These are phyloP conservation scores for Avena atlantica DNA, from an alignment of 176 grass and related monocot genomes.

Conservation along the genomic window DNA sequence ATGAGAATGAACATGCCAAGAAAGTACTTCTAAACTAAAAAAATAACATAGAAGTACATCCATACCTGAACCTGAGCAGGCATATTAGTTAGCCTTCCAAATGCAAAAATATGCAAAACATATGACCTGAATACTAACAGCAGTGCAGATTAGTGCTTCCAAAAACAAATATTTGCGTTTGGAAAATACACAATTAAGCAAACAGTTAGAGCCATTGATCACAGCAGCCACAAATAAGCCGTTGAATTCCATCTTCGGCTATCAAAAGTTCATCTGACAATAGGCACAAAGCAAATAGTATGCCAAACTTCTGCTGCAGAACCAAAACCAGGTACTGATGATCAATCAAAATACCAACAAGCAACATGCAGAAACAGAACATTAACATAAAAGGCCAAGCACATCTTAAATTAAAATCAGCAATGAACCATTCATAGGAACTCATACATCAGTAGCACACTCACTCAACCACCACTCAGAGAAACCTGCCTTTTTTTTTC, in stretches of 20 bases:
- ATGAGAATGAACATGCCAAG: background rate
- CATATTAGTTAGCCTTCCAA: background rate
- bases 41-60: background rate
- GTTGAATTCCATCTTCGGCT: background rate
- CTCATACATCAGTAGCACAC: background rate
- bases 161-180: background rate
- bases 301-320: background rate
- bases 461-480: background rate
- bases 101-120: conserved; percentile 2
- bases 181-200: background rate
- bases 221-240: background rate
- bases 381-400: background rate
- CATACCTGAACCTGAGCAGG: conserved; percentile 15
- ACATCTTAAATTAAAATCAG: conserved; percentile 24
- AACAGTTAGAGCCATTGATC: background rate
- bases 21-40: background rate
- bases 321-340: background rate
- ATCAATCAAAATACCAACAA: background rate
- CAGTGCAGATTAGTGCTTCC: background rate
- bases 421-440: background rate
- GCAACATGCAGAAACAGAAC: background rate
- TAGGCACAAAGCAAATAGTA: background rate
- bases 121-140: background rate
- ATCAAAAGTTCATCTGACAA: background rate
- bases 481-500: background rate